phyloP scores from a whole-genome alignment of 2,329 filamentous ascomycete genomes.

The Simplicillium aogashimaense region DNA sequence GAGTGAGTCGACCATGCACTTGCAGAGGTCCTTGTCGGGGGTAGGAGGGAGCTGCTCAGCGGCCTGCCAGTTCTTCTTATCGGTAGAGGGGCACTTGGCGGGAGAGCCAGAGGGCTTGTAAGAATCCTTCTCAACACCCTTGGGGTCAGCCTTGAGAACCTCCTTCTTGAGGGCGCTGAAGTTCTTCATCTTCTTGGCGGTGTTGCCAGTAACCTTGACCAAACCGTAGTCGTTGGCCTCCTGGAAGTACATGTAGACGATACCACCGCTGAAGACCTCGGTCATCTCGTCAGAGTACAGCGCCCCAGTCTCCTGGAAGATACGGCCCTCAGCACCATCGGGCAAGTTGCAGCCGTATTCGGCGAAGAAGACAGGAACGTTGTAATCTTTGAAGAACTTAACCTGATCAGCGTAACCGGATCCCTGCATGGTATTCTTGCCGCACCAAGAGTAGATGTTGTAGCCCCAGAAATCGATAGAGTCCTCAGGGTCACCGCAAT shows the following conservation, averaged over 20 bases:
- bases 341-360: conserved; percentile 91
- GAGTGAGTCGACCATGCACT: conserved; percentile 72
- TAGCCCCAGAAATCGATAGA: conserved; percentile 98
- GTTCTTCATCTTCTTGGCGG: conserved; percentile 60
- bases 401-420: conserved; percentile 80
- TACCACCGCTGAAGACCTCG: conserved; percentile 82
- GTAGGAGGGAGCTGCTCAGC: conserved; percentile 65
- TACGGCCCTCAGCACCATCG: conserved; percentile 52
- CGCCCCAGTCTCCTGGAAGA: conserved; percentile 75
- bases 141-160: conserved; percentile 58
- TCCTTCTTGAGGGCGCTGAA: conserved; percentile 64
- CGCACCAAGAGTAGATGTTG: conserved; percentile 99
- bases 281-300: conserved; percentile 77
- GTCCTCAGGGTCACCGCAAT: conserved; percentile 59
- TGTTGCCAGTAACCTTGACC: conserved; percentile 38
- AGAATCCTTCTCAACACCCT: conserved; percentile 49
- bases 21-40: conserved; percentile 70
- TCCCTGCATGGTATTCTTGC: conserved; percentile 61
- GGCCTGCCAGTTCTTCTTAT: conserved; percentile 50
- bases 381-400: conserved; percentile 79
- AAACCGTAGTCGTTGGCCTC: conserved; percentile 79
- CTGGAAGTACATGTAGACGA: conserved; percentile 98
- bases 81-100: conserved; percentile 60
- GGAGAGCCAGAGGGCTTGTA: conserved; percentile 70
- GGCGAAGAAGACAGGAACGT: conserved; percentile 93